phyloP scores from a whole-genome alignment of 2,329 filamentous ascomycete species.

The Gaeumannomyces tritici region DNA sequence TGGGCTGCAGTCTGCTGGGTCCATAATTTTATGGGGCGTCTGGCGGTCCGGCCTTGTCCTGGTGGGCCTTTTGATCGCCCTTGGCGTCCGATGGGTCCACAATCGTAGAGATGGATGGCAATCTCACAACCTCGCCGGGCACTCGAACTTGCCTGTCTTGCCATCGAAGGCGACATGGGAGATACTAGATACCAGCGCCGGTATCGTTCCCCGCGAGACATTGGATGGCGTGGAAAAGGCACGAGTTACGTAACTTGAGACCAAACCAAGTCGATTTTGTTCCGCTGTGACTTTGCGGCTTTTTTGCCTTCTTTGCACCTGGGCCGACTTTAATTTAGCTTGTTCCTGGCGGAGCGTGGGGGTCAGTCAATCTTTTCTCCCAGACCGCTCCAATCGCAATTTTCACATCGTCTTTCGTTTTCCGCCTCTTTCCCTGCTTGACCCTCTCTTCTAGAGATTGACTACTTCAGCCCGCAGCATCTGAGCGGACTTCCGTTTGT shows the following conservation, averaged over 20 bases:
- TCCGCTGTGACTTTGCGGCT: neutral
- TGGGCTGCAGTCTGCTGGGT: neutral
- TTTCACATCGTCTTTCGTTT: neutral
- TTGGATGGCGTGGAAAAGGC: neutral
- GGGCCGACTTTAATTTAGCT: neutral
- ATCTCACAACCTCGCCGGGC: too few relatives aligned
- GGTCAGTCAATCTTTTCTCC: neutral
- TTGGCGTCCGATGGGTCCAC: neutral
- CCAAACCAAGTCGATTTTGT: neutral
- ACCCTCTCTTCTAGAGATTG: neutral
- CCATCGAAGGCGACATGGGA: neutral
- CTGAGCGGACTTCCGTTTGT: neutral
- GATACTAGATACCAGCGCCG: too few relatives aligned
- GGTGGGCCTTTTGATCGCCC: neutral
- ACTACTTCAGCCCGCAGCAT: neutral
- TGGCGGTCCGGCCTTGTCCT: neutral
- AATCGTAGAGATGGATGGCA: too few relatives aligned
- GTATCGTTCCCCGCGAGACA: neutral
- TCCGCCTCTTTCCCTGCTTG: neutral
- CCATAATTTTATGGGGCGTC: neutral
- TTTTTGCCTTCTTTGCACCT: neutral
- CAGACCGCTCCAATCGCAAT: neutral
- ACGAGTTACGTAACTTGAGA: neutral
- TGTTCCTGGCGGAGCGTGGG: neutral
- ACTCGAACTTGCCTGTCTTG: too few relatives aligned